Evolutionary conservation across 2,329 filamentous ascomycete species (phyloP), one percentile per base, ranked within the genome.

Genomic region (Lanzia echinophila): DNA sequence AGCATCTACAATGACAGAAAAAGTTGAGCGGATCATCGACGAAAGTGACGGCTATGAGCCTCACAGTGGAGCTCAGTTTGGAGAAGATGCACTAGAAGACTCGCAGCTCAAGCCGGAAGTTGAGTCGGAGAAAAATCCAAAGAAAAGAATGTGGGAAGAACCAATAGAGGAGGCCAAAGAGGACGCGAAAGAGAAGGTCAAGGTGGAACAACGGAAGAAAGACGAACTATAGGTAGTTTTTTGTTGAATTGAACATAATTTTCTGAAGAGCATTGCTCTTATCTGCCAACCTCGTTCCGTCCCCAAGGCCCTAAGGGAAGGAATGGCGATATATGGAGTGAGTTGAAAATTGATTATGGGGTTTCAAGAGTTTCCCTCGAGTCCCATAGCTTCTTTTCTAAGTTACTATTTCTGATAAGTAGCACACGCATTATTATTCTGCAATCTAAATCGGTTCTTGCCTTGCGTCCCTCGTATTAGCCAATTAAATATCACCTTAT

Each of bases 81-180:
- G n/a, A 61, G 68, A 67, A 56, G 67, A n/a, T n/a, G n/a, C n/a
- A n/a, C n/a, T n/a, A n/a, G n/a, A n/a, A n/a, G n/a, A n/a, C n/a
- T n/a, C n/a, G n/a, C n/a, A n/a, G n/a, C n/a, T n/a, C n/a, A n/a
- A 69, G 81, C 79, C 72, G 79, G 83, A 59, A 79, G 79, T 68
- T 64, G 47, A 58, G 15, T 39, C 45, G 24, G 55, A 60, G 20
- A 49, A 49, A 67, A 84, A 84, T 65, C 78, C 79, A 6, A 83
- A 78, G 72, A 84, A 84, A 71, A 77, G 79, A 69, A 77, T 78
- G 70, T 82, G 79, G 73, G 79, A 83, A 59, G 79, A 79, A 54
- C 68, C 72, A 31, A 67, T 63, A 42, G 71, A 73, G 57, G 66
- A 65, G 58, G 61, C 62, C 20, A 61, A 62, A 22, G 54, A 64